Conservation (phyloP, 176 grass and related monocot species). For the Oryza longistaminata region DNA sequence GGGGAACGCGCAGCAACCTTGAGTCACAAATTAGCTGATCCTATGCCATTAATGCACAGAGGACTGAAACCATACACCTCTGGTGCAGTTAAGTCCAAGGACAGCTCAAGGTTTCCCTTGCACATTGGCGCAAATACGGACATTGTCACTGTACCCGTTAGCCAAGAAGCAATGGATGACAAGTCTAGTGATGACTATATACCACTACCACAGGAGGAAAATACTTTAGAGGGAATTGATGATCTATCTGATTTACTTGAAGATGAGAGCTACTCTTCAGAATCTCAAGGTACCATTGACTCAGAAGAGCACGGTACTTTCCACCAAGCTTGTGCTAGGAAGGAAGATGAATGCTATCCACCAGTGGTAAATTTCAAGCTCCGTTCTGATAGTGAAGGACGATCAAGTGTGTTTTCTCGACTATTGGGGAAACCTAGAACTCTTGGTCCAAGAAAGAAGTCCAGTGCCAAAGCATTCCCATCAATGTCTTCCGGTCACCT, state of each 20-base stretch:
- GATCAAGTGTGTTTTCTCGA: slow-evolving; percentile 59
- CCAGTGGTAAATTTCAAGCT: slow-evolving; percentile 41
- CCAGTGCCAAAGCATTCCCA: slow-evolving; percentile 30
- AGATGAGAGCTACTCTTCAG: slow-evolving; percentile 37
- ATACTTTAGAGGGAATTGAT: slow-evolving; percentile 40
- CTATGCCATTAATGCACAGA: not conserved
- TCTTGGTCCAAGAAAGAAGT: slow-evolving; percentile 26
- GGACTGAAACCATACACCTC: slow-evolving; percentile 21
- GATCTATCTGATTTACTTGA: slow-evolving; percentile 39
- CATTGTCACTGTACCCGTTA: slow-evolving; percentile 4
- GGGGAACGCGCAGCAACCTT: slow-evolving; percentile 14
- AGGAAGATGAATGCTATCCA: slow-evolving; percentile 35
- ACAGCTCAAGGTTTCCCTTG: slow-evolving; percentile 24
- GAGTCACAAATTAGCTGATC: slow-evolving; percentile 23
- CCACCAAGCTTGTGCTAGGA: slow-evolving; percentile 6
- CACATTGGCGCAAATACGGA: slow-evolving; percentile 33
- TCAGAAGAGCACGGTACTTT: slow-evolving; percentile 37
- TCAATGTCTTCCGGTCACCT: slow-evolving; percentile 33
- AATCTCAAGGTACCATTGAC: slow-evolving; percentile 40
- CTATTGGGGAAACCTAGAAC: slow-evolving; percentile 18
- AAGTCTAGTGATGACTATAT: slow-evolving; percentile 52
- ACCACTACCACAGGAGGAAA: slow-evolving; percentile 39
- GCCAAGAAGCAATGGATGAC: slow-evolving; percentile 38
- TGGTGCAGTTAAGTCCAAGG: slow-evolving; percentile 37
- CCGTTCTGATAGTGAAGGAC: slow-evolving; percentile 40